Evolutionary conservation across 2,329 filamentous ascomycete genomes (phyloP).

Genomic region (Zarea fungicola): DNA sequence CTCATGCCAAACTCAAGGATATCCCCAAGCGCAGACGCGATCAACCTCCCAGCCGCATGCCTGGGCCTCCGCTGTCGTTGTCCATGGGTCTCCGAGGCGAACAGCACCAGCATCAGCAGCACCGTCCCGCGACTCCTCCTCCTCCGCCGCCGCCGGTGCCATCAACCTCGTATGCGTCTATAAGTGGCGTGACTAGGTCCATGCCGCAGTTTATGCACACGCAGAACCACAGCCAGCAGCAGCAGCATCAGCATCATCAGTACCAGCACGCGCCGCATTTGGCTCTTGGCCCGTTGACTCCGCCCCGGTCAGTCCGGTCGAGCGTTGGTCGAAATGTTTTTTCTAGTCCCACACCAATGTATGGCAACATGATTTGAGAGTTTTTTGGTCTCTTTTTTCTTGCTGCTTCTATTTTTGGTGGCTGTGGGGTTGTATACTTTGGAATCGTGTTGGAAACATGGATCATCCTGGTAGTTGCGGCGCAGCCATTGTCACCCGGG

Average conservation of each 20-base stretch:
- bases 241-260: slow-evolving; percentile 24
- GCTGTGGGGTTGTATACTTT: neutral
- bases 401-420: neutral
- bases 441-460: neutral
- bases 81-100: slow-evolving; percentile 42
- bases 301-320: slow-evolving; percentile 10
- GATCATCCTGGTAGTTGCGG: neutral
- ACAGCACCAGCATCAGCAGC: slow-evolving; percentile 25
- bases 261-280: slow-evolving; percentile 24
- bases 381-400: neutral
- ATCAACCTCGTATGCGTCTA: slow-evolving; percentile 23
- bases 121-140: slow-evolving; percentile 28
- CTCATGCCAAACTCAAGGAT: slow-evolving; percentile 67
- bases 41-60: slow-evolving; percentile 43
- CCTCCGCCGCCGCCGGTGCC: slow-evolving; percentile 18
- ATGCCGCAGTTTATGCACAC: slow-evolving; percentile 24
- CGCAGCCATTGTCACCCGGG: neutral
- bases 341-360: slow-evolving; percentile 10
- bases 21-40: slow-evolving; percentile 63
- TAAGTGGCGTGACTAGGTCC: slow-evolving; percentile 22
- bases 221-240: slow-evolving; percentile 22
- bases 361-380: slow-evolving; percentile 11
- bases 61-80: slow-evolving; percentile 29
- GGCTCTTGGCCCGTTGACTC: slow-evolving; percentile 14
- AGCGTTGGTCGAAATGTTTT: slow-evolving; percentile 4